Evolutionary conservation across 176 grass and related monocot species (phyloP).

Genomic region (Phoenix roebelenii): DNA sequence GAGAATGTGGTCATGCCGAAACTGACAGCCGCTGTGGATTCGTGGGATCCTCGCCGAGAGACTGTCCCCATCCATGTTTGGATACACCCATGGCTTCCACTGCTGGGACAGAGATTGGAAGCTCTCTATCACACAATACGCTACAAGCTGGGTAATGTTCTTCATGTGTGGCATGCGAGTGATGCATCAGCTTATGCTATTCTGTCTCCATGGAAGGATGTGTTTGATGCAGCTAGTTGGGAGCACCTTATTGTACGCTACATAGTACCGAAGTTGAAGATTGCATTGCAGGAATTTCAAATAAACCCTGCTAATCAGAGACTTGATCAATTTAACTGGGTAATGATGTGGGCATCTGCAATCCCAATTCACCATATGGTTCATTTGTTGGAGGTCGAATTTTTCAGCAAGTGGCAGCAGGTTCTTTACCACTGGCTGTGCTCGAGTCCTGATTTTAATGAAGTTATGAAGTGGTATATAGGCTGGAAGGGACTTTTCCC

Average conservation of each 20-base stretch:
- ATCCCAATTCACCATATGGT: conserved; percentile 82
- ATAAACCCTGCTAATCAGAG: conserved; percentile 74
- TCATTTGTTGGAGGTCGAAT: conserved; percentile 74
- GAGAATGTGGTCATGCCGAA: conserved; percentile 80
- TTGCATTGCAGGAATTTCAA: conserved; percentile 61
- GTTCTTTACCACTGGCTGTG: conserved; percentile 76
- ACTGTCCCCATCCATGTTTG: conserved; percentile 59
- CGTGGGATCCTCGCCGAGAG: conserved; percentile 78
- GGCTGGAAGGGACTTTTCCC: conserved; percentile 79
- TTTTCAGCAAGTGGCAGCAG: conserved; percentile 89
- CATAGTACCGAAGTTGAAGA: conserved; percentile 64
- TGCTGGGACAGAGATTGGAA: conserved; percentile 54
- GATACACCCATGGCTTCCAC: conserved; percentile 75
- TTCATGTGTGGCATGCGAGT: conserved; percentile 74
- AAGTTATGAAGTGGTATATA: conserved; percentile 77
- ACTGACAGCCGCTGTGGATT: conserved; percentile 57
- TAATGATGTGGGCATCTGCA: conserved; percentile 69
- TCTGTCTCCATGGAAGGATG: conserved; percentile 79
- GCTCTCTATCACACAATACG: conserved; percentile 57
- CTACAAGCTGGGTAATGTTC: conserved; percentile 70
- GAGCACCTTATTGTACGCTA: conserved; percentile 65
- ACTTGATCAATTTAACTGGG: conserved; percentile 71
- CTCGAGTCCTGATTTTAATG: conserved; percentile 74
- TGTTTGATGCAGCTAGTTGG: conserved; percentile 70
- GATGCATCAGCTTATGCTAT: conserved; percentile 70